Evolutionary conservation across 108 stramenopile genomes (phyloP), one percentile per base, ranked within the genome.

Genomic region (Nitzschia sp.): DNA sequence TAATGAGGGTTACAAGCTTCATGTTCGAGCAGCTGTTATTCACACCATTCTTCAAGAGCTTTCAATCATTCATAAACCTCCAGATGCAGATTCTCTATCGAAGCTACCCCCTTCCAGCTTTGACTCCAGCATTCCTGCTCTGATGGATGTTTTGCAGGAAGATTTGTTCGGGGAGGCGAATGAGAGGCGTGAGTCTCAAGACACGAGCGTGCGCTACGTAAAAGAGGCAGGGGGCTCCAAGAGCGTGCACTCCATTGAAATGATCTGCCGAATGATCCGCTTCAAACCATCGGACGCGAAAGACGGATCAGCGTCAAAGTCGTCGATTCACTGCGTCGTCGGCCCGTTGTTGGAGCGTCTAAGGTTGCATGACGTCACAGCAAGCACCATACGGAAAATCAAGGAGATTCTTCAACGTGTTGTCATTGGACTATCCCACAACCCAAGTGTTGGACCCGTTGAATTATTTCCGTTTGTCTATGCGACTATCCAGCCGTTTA

Each of bases 1-100:
- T 42, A 82, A 71, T 28, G 90, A 95, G 47, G 98, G 98, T 27
- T 99, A 97, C 74, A 89, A 95, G 67, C 87, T 95, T 28, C 92
- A 94, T 68, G 93, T 95, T 13, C 79, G 93, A 66, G 74, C 85
- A 33, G 92, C 96, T 15, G 84, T 92, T 21, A 56, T 93, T 27
- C 93, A 94, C 67, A 81, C 90, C 1, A 86, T 95, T 64, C 68
- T 92, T 25, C 87, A 92, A 24, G 81, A 91, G 29, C 59, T 92
- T 58, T 69, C 82, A 28, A 75, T 69, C 27, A 34, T 65, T 3
- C 77, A 85, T 72, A 58, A 72, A 5, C 71, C 63, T 29, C 63
- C 62, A n/a, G 27, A 59, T 23, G 55, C 33, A 6, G 45, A 62
- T 21, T 36, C 65, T 3, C 15, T 28, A 0, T 48, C 45, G 21